phyloP scores from a whole-genome alignment of 2,329 filamentous ascomycete species.

The Pseudopyricularia cyperi region DNA sequence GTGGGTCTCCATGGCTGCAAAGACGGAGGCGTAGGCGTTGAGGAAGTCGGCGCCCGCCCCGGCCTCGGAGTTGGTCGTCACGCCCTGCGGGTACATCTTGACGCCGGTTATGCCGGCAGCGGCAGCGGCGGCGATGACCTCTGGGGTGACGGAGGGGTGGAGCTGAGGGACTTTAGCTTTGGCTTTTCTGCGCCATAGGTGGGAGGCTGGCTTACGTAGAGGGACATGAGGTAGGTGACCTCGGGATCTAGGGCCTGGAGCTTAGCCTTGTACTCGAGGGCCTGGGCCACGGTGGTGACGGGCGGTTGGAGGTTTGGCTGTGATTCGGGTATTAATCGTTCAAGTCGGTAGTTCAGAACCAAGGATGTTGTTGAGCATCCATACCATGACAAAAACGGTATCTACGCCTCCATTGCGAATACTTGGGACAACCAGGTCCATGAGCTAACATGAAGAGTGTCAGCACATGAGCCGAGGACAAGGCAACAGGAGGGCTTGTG shows the following conservation, averaged over 20 bases:
- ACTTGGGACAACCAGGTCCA: slow-evolving; percentile 8
- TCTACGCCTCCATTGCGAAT: slow-evolving; percentile 48
- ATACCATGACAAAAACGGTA: slow-evolving; percentile 37
- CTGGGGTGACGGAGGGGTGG: slow-evolving; percentile 51
- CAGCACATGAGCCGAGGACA: background rate
- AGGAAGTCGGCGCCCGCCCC: slow-evolving; percentile 46
- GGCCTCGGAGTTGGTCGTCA: slow-evolving; percentile 53
- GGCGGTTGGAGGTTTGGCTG: slow-evolving; percentile 53
- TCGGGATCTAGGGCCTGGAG: slow-evolving; percentile 46
- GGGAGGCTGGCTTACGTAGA: slow-evolving; percentile 25
- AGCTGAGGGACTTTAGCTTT: slow-evolving; percentile 6
- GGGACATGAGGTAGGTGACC: slow-evolving; percentile 61
- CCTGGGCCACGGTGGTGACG: slow-evolving; percentile 46
- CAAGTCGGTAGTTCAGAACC: slow-evolving; percentile 6
- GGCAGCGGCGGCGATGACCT: slow-evolving; percentile 60
- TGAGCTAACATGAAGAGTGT: slow-evolving; percentile 8
- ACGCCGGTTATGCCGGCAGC: slow-evolving; percentile 51
- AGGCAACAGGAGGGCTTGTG: slow-evolving; percentile 24
- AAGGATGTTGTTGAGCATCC: slow-evolving; percentile 5
- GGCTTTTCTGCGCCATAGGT: background rate
- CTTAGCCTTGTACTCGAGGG: slow-evolving; percentile 51
- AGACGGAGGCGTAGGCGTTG: slow-evolving; percentile 48
- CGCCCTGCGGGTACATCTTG: slow-evolving; percentile 55
- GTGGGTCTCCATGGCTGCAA: slow-evolving; percentile 78
- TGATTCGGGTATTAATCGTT: slow-evolving; percentile 17